Conservation (phyloP, 75 land plant genomes). For the Selaginella tamariscina region DNA sequence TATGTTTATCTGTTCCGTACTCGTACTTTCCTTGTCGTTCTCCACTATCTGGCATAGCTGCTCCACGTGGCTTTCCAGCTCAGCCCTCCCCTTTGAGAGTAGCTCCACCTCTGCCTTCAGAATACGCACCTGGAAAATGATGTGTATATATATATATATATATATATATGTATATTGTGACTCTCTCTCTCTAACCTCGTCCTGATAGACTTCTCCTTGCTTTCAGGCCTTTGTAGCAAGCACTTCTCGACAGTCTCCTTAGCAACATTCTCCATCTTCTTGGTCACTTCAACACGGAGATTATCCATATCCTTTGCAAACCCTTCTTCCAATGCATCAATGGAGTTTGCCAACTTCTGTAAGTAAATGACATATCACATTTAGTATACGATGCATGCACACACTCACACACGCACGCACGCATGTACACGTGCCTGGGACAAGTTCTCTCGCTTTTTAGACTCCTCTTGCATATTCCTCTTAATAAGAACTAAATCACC, state of each 20-base stretch:
- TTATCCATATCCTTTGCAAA: slow-evolving; percentile 9
- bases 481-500: slow-evolving; percentile 20
- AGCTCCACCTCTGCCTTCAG: slow-evolving; percentile 29
- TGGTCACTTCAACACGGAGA: slow-evolving; percentile 4
- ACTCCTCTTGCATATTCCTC: slow-evolving; percentile 20
- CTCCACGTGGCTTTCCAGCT: slow-evolving; percentile 21
- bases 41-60: slow-evolving; percentile 22
- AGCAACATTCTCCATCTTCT: background rate
- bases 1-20: slow-evolving; percentile 20
- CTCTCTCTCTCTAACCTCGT: too few species aligned
- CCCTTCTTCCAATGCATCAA: slow-evolving; percentile 3
- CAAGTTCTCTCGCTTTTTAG: slow-evolving; percentile 17
- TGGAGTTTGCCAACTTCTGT: background rate
- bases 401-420: too few species aligned
- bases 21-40: slow-evolving; percentile 20
- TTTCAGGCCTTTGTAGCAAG: background rate
- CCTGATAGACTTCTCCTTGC: background rate
- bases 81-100: slow-evolving; percentile 23
- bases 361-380: too few species aligned
- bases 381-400: too few species aligned
- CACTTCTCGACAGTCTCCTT: slow-evolving; percentile 2
- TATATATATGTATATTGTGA: too few species aligned
- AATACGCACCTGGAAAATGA: too few species aligned
- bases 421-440: slow-evolving; percentile 1
- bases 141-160: too few species aligned